These are phyloP conservation scores for Rhododendron ferrugineum DNA, from an alignment of 148 eudicot species.

Conservation along the genomic window DNA sequence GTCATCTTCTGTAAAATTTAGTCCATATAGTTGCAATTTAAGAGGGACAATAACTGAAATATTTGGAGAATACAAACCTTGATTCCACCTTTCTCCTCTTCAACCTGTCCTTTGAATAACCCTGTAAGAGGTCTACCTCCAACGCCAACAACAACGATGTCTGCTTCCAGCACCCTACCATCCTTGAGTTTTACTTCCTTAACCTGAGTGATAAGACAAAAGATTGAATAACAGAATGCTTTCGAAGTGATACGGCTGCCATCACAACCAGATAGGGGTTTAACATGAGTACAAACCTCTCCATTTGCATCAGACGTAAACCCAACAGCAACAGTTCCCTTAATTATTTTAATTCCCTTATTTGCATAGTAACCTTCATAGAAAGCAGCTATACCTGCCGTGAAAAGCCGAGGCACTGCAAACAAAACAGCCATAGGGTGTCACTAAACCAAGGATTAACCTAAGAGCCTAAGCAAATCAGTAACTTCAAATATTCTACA, in stretches of 20 bases:
- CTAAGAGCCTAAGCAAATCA: not conserved
- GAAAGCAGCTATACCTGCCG: conserved; percentile 86
- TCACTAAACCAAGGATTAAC: not conserved
- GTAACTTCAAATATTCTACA: not conserved
- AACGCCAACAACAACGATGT: conserved; percentile 95
- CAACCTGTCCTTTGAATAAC: conserved; percentile 88
- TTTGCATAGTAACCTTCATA: conserved; percentile 80
- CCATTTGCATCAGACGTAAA: conserved; percentile 59
- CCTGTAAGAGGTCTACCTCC: conserved; percentile 83
- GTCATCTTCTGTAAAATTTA: not conserved
- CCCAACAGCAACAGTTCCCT: conserved; percentile 93
- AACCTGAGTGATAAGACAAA: conserved; percentile 43
- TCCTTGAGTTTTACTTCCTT: conserved; percentile 84
- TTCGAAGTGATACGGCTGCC: not conserved
- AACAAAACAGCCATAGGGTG: conserved; percentile 14
- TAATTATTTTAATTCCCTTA: conserved; percentile 74
- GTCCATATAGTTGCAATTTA: not conserved
- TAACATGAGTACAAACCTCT: conserved; percentile 45
- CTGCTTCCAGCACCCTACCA: conserved; percentile 86
- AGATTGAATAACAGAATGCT: not conserved
- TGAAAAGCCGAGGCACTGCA: conserved; percentile 97
- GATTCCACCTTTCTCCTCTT: conserved; percentile 96
- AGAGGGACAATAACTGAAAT: not conserved
- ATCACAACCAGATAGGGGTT: not conserved
- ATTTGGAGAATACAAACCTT: conserved; percentile 47